phyloP scores from a whole-genome alignment of 208 protist species.

The Leptomonas seymouri region DNA sequence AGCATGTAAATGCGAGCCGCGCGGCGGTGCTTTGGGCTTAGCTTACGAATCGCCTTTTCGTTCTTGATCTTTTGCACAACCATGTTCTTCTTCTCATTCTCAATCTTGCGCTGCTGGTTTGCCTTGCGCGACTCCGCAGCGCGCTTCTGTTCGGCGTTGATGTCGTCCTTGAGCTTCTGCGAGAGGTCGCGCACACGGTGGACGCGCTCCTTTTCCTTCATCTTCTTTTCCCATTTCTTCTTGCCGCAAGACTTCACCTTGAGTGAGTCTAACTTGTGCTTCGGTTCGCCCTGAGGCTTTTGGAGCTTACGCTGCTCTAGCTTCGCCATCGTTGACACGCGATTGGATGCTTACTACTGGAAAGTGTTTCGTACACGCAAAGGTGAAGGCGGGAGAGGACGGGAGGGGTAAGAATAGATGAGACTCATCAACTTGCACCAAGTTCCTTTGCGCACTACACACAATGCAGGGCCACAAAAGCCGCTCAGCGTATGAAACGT shows the following conservation, averaged over 20 bases:
- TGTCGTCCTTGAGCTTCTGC: constrained; percentile 77
- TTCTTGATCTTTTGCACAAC: constrained; percentile 93
- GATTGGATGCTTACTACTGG: not conserved
- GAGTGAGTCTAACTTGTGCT: constrained; percentile 42
- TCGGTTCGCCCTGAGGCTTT: constrained; percentile 63
- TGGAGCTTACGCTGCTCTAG: constrained; percentile 71
- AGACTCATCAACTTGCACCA: not conserved
- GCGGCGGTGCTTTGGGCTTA: constrained; percentile 90
- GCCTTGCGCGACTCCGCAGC: constrained; percentile 79
- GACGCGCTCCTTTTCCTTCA: constrained; percentile 70
- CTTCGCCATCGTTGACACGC: constrained; percentile 46
- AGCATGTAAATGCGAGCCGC: constrained; percentile 89
- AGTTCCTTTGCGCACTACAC: too few relatives aligned
- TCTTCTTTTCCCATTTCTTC: constrained; percentile 82
- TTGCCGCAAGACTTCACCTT: constrained; percentile 52
- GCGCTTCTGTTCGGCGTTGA: constrained; percentile 83
- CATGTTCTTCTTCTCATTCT: constrained; percentile 92
- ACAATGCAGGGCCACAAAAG: too few relatives aligned
- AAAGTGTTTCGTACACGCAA: too few relatives aligned
- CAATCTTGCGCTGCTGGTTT: constrained; percentile 76
- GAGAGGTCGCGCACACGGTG: constrained; percentile 67
- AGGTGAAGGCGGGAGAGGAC: not conserved
- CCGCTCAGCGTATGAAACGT: too few relatives aligned
- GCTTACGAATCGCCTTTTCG: constrained; percentile 86
- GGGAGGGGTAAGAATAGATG: not conserved